Conservation (phyloP, 2,329 filamentous ascomycete species). For the Botrytis galanthina region DNA sequence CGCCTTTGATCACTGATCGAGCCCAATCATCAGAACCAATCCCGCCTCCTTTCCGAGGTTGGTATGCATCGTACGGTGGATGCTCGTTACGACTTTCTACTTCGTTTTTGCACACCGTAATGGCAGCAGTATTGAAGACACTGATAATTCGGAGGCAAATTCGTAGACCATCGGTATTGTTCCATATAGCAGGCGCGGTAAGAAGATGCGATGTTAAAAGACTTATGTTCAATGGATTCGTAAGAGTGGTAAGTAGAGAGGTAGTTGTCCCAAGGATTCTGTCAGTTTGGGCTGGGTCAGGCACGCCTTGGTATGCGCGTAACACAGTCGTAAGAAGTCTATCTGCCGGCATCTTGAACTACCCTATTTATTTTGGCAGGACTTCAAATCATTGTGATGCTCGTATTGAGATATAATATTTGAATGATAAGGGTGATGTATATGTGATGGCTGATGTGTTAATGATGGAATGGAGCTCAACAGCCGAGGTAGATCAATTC, state of each 20-base stretch:
- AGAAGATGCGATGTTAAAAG: slow-evolving; percentile 57
- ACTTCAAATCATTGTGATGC: neutral
- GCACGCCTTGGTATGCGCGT: slow-evolving; percentile 35
- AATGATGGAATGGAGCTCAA: neutral
- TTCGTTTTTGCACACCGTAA: slow-evolving; percentile 39
- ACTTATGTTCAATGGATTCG: slow-evolving; percentile 58
- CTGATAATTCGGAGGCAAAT: slow-evolving; percentile 53
- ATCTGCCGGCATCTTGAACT: slow-evolving; percentile 35
- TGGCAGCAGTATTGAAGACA: slow-evolving; percentile 54
- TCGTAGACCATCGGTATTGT: slow-evolving; percentile 48
- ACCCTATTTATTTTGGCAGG: neutral
- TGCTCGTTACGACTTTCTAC: slow-evolving; percentile 27
- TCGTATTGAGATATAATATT: neutral
- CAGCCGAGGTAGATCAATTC: slow-evolving; percentile 8
- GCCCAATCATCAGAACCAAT: slow-evolving; percentile 45
- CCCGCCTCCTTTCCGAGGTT: slow-evolving; percentile 48
- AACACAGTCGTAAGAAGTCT: slow-evolving; percentile 38
- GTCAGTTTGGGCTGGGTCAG: slow-evolving; percentile 31
- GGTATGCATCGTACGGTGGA: slow-evolving; percentile 39
- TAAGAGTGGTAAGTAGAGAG: slow-evolving; percentile 55
- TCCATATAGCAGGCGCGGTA: slow-evolving; percentile 58
- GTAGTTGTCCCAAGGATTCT: slow-evolving; percentile 50
- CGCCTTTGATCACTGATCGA: slow-evolving; percentile 41
- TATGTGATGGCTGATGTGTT: slow-evolving; percentile 3
- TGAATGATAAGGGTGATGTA: neutral